Evolutionary conservation across 495 filamentous ascomycete genomes (phyloP), one percentile per base, ranked within the genome.

Genomic region (Xeromyces bisporus): DNA sequence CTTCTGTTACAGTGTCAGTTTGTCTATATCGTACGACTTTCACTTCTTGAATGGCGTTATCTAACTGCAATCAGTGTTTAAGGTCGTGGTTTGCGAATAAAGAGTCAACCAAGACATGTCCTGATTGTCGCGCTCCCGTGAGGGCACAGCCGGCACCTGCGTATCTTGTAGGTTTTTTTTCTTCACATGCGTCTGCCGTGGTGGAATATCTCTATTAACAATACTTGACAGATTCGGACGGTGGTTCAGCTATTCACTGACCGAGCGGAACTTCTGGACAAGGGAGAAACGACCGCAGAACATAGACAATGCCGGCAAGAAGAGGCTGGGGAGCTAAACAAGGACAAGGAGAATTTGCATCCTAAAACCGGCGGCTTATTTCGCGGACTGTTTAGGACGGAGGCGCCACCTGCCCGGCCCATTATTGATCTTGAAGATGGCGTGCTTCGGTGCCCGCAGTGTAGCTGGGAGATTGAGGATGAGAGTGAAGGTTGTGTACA

Each of bases 1-100:
- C 3, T 82, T 78, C 42, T 82, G 77, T 47, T 82, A 82, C 41
- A 71, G 64, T 26, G 72, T 76, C 35, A 43, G 64, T 47, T 12
- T 8, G 11, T 29, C 12, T n/a, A n/a, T n/a, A n/a, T 36, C 6
- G 13, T 24, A 32, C 10, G 21, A 16, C 20, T 35, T 13, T 14
- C 9, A 21, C 9, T 32, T 9, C 16, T 18, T 33, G 26, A 6
- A 14, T 20, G 9, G 7, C 9, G 11, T n/a, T 29, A 3, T 6
- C 27, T 20, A 10, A 17, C 27, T n/a, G 15, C 39, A 17, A 30
- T 4, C 12, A 77, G 72, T 82, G 77, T 46, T 53, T 80, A 15
- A 53, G 66, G 18, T 66, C 66, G 38, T 82, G 77, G 77, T 72
- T 82, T 40, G 55, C 53, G 6, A 62, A 56, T 35, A 66, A 68